Evolutionary conservation across 75 land plant species (phyloP), one percentile per base, ranked within the genome.

Genomic region (Pinus taeda): DNA sequence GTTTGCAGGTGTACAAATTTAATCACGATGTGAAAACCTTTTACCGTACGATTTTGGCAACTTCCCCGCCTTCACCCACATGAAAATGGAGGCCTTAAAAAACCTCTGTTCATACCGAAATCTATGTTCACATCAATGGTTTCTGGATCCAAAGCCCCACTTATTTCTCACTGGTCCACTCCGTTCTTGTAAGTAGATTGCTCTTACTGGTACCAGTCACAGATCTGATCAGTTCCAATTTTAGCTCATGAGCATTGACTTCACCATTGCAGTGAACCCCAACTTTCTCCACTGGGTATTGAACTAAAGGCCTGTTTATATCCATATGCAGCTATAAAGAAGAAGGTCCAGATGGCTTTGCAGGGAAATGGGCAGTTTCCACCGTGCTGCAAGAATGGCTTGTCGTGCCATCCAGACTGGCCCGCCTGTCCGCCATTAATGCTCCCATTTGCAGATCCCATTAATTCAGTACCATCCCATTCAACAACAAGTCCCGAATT

Each of bases 401-500:
- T 69, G 71, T 7, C 53, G 53, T 69, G 71, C 71, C 71, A 42
- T 69, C 53, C 71, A 42, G 49, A 69, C n/a, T 69, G 71, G 71
- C 71, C 71, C 20, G 71, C 71, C 53, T 69, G 71, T 45, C 71
- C 71, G n/a, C 71, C 71, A n/a, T 45, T 45, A 45, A 20, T 8
- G 49, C 11, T 15, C 33, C 29, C 59, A 55, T 77, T 42, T 30
- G 74, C 73, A 77, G 72, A 45, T 15, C 24, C 82, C 21, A 60
- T 80, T 30, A 7, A 45, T 6, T 45, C 53, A 6, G 24, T 81
- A 8, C 57, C 53, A 55, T 15, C 74, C 57, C 30, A 69, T 36
- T 39, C 75, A 18, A 20, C 75, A 49, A 20, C 64, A 49, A 26
- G 22, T 49, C 60, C 81, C 2, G 81, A 79, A 57, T 89, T 90